phyloP scores from a whole-genome alignment of 768 basidiomycete genomes.

The Omphalotus guepiniiformis region DNA sequence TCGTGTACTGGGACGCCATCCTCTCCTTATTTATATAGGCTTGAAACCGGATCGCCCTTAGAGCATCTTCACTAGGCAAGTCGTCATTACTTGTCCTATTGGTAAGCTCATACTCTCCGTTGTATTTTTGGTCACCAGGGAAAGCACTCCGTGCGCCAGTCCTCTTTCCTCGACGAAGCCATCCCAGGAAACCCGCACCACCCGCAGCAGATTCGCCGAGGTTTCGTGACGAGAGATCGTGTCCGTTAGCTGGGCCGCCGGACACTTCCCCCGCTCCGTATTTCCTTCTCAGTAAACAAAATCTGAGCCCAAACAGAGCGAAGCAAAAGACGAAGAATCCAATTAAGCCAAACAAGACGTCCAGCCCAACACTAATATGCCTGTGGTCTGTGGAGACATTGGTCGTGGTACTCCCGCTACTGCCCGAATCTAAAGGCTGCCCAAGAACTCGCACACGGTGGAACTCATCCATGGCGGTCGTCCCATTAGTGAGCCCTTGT shows the following conservation, averaged over 20 bases:
- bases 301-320: conserved; percentile 50
- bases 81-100: conserved; percentile 22
- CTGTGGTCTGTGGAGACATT: conserved; percentile 22
- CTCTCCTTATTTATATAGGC: conserved; percentile 34
- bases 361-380: conserved; percentile 54
- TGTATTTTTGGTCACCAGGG: neutral
- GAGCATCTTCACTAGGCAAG: conserved; percentile 33
- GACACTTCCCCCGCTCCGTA: conserved; percentile 19
- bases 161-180: conserved; percentile 1
- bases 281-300: conserved; percentile 40
- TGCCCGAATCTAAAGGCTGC: conserved; percentile 40
- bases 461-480: conserved; percentile 60
- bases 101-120: conserved; percentile 34
- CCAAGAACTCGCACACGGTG: conserved; percentile 63
- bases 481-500: conserved; percentile 57
- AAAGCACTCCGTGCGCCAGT: neutral
- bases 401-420: conserved; percentile 8
- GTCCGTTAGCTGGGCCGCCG: conserved; percentile 8
- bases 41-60: conserved; percentile 34
- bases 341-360: conserved; percentile 55
- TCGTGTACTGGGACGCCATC: conserved; percentile 27
- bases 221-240: conserved; percentile 5
- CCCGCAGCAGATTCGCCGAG: conserved; percentile 9
- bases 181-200: conserved; percentile 2
- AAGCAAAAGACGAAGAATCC: conserved; percentile 56